These are phyloP conservation scores for Elasticomyces elasticus DNA, from an alignment of 495 filamentous ascomycete genomes.

Conservation along the genomic window DNA sequence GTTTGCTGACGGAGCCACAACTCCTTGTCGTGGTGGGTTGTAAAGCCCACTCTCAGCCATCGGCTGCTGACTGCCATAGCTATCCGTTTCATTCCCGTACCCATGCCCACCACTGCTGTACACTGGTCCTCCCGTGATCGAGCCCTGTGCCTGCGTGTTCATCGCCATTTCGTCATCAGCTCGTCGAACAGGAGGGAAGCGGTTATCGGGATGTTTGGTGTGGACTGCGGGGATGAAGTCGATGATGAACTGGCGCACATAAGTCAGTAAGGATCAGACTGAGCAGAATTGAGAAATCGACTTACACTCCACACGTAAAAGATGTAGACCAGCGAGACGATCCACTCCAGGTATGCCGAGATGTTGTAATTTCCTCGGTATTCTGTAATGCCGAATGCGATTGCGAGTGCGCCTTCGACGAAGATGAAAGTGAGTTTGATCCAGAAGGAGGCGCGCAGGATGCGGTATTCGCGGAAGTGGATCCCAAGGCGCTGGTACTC, in stretches of 20 bases:
- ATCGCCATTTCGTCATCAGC: constrained; percentile 18
- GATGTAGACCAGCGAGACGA: constrained; percentile 81
- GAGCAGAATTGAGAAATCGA: neutral
- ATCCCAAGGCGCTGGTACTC: constrained; percentile 80
- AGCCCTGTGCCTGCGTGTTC: constrained; percentile 12
- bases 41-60: constrained; percentile 5
- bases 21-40: constrained; percentile 6
- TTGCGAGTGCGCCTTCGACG: constrained; percentile 63
- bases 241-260: constrained; percentile 75
- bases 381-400: constrained; percentile 43
- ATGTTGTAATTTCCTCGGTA: constrained; percentile 31
- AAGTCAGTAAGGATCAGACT: neutral
- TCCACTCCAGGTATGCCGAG: constrained; percentile 57
- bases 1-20: constrained; percentile 21
- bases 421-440: constrained; percentile 75
- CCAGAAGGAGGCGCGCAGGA: constrained; percentile 68
- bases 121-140: constrained; percentile 11
- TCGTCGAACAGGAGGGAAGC: constrained; percentile 14
- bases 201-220: constrained; percentile 42
- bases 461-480: constrained; percentile 59
- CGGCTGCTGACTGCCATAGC: constrained; percentile 12
- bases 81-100: constrained; percentile 1
- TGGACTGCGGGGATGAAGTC: constrained; percentile 74
- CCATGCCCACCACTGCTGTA: constrained; percentile 12
- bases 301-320: constrained; percentile 33